Evolutionary conservation across 75 land plant species (phyloP).

Genomic region (Selaginella tamariscina): DNA sequence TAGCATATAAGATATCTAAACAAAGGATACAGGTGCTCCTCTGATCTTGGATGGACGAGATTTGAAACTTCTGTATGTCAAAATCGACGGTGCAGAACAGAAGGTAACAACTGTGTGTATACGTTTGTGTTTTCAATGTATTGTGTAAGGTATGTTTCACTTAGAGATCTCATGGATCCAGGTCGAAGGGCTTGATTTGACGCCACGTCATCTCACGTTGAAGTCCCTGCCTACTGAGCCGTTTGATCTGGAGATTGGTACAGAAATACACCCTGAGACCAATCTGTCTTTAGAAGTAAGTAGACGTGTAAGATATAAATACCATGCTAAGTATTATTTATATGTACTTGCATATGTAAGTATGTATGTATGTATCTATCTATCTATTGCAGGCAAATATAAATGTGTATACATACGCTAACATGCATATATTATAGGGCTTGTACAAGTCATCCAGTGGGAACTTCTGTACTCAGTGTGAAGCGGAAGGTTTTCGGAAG

Average conservation of each 20-base stretch:
- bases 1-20: not conserved
- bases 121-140: not conserved
- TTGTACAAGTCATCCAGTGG: constrained; percentile 78
- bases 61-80: constrained; percentile 52
- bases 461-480: constrained; percentile 93
- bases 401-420: no score
- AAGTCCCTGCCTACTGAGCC: constrained; percentile 41
- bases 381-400: no score
- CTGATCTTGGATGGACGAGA: constrained; percentile 68
- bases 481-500: constrained; percentile 94
- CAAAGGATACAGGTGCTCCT: constrained; percentile 36
- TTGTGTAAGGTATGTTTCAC: not conserved
- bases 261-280: constrained; percentile 77
- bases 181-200: constrained; percentile 41
- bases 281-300: constrained; percentile 89
- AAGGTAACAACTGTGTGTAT: constrained; percentile 31
- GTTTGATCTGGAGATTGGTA: constrained; percentile 71
- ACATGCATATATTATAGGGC: no score
- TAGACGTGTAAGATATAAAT: not conserved
- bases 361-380: no score
- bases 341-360: no score
- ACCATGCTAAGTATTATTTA: no score
- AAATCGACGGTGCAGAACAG: constrained; percentile 58
- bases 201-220: constrained; percentile 48
- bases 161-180: constrained; percentile 14